Base-by-base conservation (phyloP, 495 filamentous ascomycete species). In the Penicillium lagena region DNA sequence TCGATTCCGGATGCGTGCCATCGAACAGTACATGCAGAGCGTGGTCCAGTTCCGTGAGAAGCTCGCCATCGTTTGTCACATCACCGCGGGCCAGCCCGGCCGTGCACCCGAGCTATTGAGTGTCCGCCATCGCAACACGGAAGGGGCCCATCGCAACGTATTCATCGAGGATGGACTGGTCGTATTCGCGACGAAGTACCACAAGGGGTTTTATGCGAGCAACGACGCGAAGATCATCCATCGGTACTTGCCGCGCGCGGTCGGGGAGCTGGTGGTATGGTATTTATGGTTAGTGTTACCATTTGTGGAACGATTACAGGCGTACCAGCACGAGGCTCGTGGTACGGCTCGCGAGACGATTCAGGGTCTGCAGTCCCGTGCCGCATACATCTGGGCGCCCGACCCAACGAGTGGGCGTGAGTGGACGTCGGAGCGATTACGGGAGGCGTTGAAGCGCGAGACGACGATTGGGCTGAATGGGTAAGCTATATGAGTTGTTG, bases 71-170 rank as follows among this genome's bases (percentile, higher is more conserved):
- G 15, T 58, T 1, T 39, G 56, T 13, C 43, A 68, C 42, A 51
- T 62, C 11, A 45, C 45, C 2, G 45, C 34, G 4, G 51, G 64
- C 14, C 36, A 56, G 45, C 63, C 55, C 1, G 55, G 43, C 7
- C 43, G 63, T 11, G 54, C 47, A 6, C 49, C 44, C 0, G 56
- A 68, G 55, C 32, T 68, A 7, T 35, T 66, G 2, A 58, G 41
- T 17, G 29, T 66, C 11, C 47, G 48, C 41, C 14, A 49, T 41
- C 29, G 34, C 11, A 63, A 63, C 35, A 56, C 45, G 1, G 33
- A 35, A 9, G 13, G 12, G 8, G 28, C 34, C 4, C 29, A 44
- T 5, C 39, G 40, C 2, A 56, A 50, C 29, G 35, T 56, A n/a
- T 56, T 43, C 32, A 45, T 56, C 13, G 39, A 56, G 13, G 39